A percentile compares a stretch with the other conserved stretches of the same genome.
These are phyloP conservation scores for Hypoxylon rubiginosum DNA, from an alignment of 2,329 filamentous ascomycete genomes.

Conservation along the genomic window DNA sequence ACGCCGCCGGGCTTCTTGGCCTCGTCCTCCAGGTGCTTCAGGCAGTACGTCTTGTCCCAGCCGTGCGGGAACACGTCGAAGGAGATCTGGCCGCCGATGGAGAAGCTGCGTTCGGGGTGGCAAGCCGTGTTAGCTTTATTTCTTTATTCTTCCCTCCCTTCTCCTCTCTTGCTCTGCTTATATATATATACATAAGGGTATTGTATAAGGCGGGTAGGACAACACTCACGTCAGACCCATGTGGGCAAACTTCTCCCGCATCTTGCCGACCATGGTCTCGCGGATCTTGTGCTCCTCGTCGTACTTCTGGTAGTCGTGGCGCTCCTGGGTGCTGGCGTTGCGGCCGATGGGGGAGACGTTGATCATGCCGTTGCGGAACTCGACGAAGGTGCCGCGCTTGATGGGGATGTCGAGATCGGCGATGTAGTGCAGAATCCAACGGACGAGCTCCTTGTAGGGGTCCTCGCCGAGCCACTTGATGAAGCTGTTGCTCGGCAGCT, in stretches of 20 bases:
- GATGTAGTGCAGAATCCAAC: conserved; percentile 84
- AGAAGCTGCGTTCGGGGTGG: conserved; percentile 72
- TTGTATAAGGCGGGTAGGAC: conserved; percentile 1
- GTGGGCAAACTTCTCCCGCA: conserved; percentile 86
- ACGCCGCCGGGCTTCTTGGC: conserved; percentile 77
- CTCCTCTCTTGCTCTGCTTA: conserved; percentile 3
- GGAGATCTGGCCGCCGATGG: conserved; percentile 96
- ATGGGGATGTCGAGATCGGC: conserved; percentile 86
- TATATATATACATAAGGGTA: conserved; percentile 3
- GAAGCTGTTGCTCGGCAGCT: conserved; percentile 85
- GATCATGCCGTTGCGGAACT: conserved; percentile 93
- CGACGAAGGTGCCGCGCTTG: conserved; percentile 87
- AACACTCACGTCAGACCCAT: conserved; percentile 82
- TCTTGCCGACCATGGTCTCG: conserved; percentile 78
- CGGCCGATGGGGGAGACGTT: conserved; percentile 87
- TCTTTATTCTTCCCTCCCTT: conserved; percentile 5
- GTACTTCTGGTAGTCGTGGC: conserved; percentile 84
- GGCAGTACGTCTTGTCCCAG: conserved; percentile 99
- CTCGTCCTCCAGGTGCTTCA: conserved; percentile 87
- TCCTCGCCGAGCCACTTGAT: conserved; percentile 91
- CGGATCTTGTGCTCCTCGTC: conserved; percentile 84
- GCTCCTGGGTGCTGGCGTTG: conserved; percentile 85
- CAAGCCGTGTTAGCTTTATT: conserved; percentile 1
- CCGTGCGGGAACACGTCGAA: conserved; percentile 97
- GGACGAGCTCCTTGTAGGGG: conserved; percentile 82